These are phyloP conservation scores for Colletotrichum godetiae DNA, from an alignment of 2,329 filamentous ascomycete genomes.

Conservation along the genomic window DNA sequence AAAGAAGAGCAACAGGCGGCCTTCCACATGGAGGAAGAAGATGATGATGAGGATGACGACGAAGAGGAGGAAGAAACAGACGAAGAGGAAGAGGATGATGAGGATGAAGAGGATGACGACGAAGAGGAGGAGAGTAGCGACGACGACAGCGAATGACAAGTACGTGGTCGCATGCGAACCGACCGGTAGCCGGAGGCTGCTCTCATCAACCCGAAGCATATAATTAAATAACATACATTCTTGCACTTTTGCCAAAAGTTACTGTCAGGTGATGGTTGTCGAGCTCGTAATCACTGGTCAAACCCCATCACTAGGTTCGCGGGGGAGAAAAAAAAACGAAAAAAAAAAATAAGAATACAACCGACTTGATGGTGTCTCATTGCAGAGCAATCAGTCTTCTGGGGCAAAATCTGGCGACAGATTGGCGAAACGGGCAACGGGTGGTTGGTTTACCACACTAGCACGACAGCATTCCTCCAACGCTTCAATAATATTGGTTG, in stretches of 20 bases:
- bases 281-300: neutral
- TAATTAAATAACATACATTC: neutral
- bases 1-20: constrained; percentile 66
- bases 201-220: neutral
- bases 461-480: neutral
- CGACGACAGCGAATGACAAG: constrained; percentile 43
- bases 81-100: constrained; percentile 59
- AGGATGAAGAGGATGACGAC: constrained; percentile 49
- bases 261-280: neutral
- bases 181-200: neutral
- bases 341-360: neutral
- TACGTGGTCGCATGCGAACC: neutral
- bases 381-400: neutral
- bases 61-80: constrained; percentile 63
- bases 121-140: constrained; percentile 57
- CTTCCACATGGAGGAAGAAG: constrained; percentile 57
- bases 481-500: neutral
- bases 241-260: neutral
- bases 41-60: constrained; percentile 63
- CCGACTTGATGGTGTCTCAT: neutral
- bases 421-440: neutral
- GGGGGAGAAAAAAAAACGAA: too few relatives aligned
- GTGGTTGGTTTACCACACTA: neutral
- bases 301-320: too few relatives aligned
- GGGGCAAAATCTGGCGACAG: neutral